These are phyloP conservation scores for Hanseniaspora sp. DNA, from an alignment of 1,139 yeast genomes.

Conservation along the genomic window DNA sequence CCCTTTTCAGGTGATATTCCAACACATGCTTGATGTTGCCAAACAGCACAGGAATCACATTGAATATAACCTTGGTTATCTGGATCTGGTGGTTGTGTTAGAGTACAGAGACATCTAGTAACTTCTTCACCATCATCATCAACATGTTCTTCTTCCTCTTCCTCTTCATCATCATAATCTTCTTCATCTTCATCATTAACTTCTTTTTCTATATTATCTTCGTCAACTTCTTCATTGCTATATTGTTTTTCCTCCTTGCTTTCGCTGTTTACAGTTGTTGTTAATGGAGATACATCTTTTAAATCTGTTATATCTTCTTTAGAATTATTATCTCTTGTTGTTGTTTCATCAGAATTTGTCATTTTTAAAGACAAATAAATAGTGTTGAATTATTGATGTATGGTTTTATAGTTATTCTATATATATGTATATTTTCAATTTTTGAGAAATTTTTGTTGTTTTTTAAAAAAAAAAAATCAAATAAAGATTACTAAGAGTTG, in stretches of 20 bases:
- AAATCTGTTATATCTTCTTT: background rate
- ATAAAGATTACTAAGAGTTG: too few species aligned
- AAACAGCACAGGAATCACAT: conserved; percentile 84
- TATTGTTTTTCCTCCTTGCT: background rate
- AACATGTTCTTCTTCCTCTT: conserved; percentile 22
- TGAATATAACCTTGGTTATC: conserved; percentile 58
- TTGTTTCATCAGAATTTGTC: background rate
- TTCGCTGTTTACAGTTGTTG: background rate
- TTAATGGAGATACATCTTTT: background rate
- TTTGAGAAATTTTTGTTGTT: too few species aligned
- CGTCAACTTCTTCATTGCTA: background rate
- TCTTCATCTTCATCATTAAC: conserved; percentile 16
- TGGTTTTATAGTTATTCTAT: too few species aligned
- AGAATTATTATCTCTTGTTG: background rate
- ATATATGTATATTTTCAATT: too few species aligned
- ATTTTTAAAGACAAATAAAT: background rate
- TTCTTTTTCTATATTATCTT: background rate
- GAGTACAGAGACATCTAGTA: conserved; percentile 83
- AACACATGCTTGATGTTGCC: conserved; percentile 98
- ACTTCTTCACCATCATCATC: conserved; percentile 55
- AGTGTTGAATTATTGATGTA: too few species aligned
- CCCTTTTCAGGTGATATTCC: conserved; percentile 50
- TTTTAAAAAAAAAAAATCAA: too few species aligned
- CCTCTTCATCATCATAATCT: conserved; percentile 15
- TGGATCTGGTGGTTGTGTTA: conserved; percentile 38